Base-by-base conservation (phyloP, 306 rosid genomes). In the Cucumis cinereus region DNA sequence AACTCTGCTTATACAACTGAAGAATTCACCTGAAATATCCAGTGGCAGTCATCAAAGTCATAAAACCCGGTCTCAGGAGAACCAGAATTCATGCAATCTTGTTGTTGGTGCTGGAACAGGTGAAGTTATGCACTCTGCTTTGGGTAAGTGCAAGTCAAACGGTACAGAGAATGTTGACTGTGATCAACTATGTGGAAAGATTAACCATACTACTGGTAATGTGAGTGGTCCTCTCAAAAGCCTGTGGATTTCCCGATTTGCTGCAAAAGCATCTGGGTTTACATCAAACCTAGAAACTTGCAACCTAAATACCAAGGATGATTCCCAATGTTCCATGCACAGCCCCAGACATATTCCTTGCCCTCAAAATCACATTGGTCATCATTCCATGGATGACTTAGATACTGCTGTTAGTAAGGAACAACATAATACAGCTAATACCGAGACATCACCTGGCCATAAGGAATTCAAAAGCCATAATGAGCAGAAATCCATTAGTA, bases 181-280 rank as follows among this genome's bases (percentile, higher is more conserved):
- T 58, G 81, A 49, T 66, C 78, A 17, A 62, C 83, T 69, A 10
- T 72, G 81, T 49, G 85, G 68, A 55, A 89, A 80, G 83, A 83
- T 73, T 47, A 77, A 79, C 23, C 80, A 75, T 20, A 73, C 80
- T 17, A 40, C 49, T 78, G 45, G 43, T 83, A 72, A 40, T 77
- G 70, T 72, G 72, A 86, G 78, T 54, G 82, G 81, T 68, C 79
- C 81, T 75, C 69, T 73, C 36, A 79, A 77, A 78, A 91, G 89
- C 80, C 76, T 82, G 71, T 94, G 96, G 98, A 85, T 91, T 84
- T 86, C 93, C 81, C 89, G 95, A 28, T 87, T 94, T 77, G 79
- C 80, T 56, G 56, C 87, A 15, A 91, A 87, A 81, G 16, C 74
- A 26, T 30, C 81, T 43, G 36, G 87, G 63, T 77, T 87, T 56